Percentiles rank a stretch among this genome's conserved stretches.
phyloP scores from a whole-genome alignment of 805 yeast genomes.

The Schwanniomyces polymorphus region DNA sequence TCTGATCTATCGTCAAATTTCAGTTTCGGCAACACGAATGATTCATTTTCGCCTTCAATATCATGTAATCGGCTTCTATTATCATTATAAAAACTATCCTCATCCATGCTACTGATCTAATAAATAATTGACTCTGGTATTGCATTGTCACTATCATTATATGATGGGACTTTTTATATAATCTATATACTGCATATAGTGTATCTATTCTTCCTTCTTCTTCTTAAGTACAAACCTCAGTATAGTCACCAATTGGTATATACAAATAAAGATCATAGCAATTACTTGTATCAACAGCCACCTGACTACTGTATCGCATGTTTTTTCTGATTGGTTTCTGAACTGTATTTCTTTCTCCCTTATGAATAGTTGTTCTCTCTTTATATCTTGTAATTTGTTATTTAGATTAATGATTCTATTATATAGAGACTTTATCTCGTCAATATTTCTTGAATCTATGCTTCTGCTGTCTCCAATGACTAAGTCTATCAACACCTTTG shows the following conservation, averaged over 20 bases:
- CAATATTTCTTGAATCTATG: constrained; percentile 40
- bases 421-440: constrained; percentile 50
- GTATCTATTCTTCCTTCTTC: constrained; percentile 10
- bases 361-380: constrained; percentile 58
- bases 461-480: constrained; percentile 18
- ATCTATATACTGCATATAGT: background rate
- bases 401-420: constrained; percentile 57
- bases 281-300: constrained; percentile 22
- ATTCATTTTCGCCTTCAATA: background rate
- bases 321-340: constrained; percentile 24
- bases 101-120: background rate
- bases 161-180: background rate
- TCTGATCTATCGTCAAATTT: constrained; percentile 41
- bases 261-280: constrained; percentile 14
- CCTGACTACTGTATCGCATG: constrained; percentile 17
- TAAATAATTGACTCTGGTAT: background rate
- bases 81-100: background rate
- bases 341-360: constrained; percentile 23
- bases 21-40: constrained; percentile 13
- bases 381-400: constrained; percentile 56
- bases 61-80: background rate
- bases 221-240: constrained; percentile 15
- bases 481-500: constrained; percentile 20
- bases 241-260: constrained; percentile 19
- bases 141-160: background rate